These are phyloP conservation scores for Rosa lucieae DNA, from an alignment of 306 rosid species.

Conservation along the genomic window DNA sequence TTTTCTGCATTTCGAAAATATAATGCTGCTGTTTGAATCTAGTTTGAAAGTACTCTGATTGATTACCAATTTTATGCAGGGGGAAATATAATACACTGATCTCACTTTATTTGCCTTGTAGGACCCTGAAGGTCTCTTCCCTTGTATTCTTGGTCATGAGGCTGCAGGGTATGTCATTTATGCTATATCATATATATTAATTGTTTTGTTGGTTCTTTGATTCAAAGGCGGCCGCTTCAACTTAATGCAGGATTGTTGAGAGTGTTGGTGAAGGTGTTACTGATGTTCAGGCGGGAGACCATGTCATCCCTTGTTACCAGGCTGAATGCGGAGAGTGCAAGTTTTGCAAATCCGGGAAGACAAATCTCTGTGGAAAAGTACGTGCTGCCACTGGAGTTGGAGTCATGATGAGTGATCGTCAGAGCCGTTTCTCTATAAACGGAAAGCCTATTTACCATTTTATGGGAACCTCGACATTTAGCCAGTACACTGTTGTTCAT, in stretches of 20 bases:
- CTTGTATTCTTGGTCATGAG: constrained; percentile 92
- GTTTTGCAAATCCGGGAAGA: constrained; percentile 96
- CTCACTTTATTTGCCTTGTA: constrained; percentile 31
- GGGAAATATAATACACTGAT: neutral
- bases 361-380: constrained; percentile 91
- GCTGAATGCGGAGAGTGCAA: constrained; percentile 96
- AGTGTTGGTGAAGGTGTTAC: constrained; percentile 96
- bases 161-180: constrained; percentile 63
- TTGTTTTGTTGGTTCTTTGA: neutral
- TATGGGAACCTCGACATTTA: constrained; percentile 97
- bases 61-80: neutral
- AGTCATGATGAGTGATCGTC: constrained; percentile 79
- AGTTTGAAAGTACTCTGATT: neutral
- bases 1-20: neutral
- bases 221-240: neutral
- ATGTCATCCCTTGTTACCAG: constrained; percentile 93
- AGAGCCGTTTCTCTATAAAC: constrained; percentile 79
- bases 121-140: constrained; percentile 98
- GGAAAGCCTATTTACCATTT: constrained; percentile 88
- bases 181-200: neutral
- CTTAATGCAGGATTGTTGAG: constrained; percentile 71
- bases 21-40: neutral
- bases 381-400: constrained; percentile 92
- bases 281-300: constrained; percentile 82
- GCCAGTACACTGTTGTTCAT: constrained; percentile 94